phyloP scores from a whole-genome alignment of 768 basidiomycete species.

The Boletus insuetus region DNA sequence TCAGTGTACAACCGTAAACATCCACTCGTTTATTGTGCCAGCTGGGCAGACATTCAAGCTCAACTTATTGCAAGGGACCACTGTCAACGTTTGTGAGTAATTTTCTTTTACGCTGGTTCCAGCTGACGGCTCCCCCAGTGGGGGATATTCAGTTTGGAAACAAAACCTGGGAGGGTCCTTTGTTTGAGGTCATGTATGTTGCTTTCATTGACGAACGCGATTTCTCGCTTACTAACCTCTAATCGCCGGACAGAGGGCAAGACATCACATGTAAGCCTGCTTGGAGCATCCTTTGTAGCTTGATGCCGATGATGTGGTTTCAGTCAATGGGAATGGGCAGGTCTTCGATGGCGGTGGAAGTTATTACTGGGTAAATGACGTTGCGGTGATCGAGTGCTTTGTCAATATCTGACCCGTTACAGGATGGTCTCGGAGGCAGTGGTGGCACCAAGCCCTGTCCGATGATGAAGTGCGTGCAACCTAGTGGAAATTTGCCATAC shows the following conservation, averaged over 20 bases:
- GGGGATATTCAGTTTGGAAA: conserved; percentile 60
- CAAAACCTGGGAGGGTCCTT: conserved; percentile 49
- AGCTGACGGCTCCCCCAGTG: conserved; percentile 30
- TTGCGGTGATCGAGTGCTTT: neutral
- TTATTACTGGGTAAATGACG: conserved; percentile 39
- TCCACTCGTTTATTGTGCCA: conserved; percentile 56
- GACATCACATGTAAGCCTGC: conserved; percentile 45
- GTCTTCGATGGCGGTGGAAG: conserved; percentile 42
- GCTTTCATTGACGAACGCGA: neutral
- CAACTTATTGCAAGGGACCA: conserved; percentile 44
- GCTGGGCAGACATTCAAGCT: conserved; percentile 51
- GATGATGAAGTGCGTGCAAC: conserved; percentile 39
- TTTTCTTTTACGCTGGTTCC: neutral
- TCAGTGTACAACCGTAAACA: conserved; percentile 55
- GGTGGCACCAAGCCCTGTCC: conserved; percentile 28
- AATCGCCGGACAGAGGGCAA: conserved; percentile 37
- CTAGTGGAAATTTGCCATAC: neutral
- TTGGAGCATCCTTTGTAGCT: neutral
- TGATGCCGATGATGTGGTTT: neutral
- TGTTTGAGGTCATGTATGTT: conserved; percentile 49
- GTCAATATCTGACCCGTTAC: neutral
- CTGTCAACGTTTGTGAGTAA: conserved; percentile 55
- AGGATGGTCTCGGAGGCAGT: conserved; percentile 28
- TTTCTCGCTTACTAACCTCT: neutral
- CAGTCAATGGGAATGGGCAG: conserved; percentile 41